phyloP scores from a whole-genome alignment of 2,329 filamentous ascomycete genomes.

The Botrytis fragariae region DNA sequence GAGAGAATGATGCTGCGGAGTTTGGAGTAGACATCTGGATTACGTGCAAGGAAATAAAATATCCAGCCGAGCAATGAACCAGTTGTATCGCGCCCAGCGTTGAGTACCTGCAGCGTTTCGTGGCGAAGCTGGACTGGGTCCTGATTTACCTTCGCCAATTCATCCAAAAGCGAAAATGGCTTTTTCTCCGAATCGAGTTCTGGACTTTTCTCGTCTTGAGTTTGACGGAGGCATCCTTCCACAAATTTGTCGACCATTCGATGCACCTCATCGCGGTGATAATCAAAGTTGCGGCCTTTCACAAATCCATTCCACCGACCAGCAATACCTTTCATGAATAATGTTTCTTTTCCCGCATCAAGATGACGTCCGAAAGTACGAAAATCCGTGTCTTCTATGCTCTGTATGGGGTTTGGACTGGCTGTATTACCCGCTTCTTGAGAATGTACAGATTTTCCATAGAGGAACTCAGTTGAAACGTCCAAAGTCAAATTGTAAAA shows the following conservation, averaged over 20 bases:
- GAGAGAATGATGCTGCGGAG: conserved; percentile 43
- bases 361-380: conserved; percentile 4
- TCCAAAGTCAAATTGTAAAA: conserved; percentile 66
- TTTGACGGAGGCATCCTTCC: conserved; percentile 24
- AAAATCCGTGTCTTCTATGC: background rate
- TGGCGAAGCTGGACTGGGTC: conserved; percentile 26
- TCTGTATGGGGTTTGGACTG: conserved; percentile 15
- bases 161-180: conserved; percentile 40
- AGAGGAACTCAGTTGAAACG: conserved; percentile 63
- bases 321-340: conserved; percentile 9
- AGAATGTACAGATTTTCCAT: conserved; percentile 46
- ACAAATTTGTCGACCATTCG: conserved; percentile 13
- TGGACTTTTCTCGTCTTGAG: conserved; percentile 19
- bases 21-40: conserved; percentile 30
- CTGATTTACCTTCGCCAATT: conserved; percentile 39
- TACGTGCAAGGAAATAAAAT: conserved; percentile 21
- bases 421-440: conserved; percentile 28
- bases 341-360: conserved; percentile 4
- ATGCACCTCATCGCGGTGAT: conserved; percentile 4
- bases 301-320: background rate
- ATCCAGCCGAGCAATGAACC: conserved; percentile 35
- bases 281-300: background rate
- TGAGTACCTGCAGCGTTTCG: conserved; percentile 26
- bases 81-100: conserved; percentile 27
- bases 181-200: conserved; percentile 42